Percentiles rank a stretch among this genome's conserved stretches.
Conservation (phyloP, 2,329 filamentous ascomycete species). For the Fusarium annulatum region DNA sequence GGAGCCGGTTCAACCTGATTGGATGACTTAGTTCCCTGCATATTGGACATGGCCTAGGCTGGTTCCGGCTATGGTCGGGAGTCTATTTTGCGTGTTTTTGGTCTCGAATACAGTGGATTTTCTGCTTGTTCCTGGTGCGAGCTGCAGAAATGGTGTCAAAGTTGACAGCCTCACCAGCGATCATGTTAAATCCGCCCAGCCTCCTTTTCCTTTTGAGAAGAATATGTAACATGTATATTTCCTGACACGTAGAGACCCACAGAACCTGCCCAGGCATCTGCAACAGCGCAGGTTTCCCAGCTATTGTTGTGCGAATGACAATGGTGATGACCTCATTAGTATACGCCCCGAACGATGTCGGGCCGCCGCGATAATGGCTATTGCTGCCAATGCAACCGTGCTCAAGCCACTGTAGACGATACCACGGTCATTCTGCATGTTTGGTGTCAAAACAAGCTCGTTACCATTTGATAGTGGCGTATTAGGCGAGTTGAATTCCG, state of each 20-base stretch:
- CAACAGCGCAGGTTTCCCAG: neutral
- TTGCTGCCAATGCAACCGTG: neutral
- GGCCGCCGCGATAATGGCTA: neutral
- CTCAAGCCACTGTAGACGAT: conserved; percentile 11
- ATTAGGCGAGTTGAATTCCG: neutral
- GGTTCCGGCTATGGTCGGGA: conserved; percentile 27
- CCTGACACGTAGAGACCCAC: conserved; percentile 3
- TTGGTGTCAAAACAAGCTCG: neutral
- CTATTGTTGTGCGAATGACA: neutral
- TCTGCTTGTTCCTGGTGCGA: conserved; percentile 25
- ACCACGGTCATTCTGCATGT: neutral
- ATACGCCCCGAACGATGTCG: conserved; percentile 18
- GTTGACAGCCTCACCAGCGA: neutral
- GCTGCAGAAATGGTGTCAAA: conserved; percentile 25
- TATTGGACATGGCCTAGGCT: conserved; percentile 28
- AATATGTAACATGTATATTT: neutral
- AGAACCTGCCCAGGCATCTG: neutral
- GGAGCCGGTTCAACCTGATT: conserved; percentile 35
- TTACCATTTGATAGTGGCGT: neutral
- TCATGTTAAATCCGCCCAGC: neutral
- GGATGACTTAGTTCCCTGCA: conserved; percentile 42
- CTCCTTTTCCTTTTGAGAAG: conserved; percentile 16
- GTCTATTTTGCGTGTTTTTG: conserved; percentile 22
- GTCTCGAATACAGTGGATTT: conserved; percentile 19
- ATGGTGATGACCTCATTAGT: conserved; percentile 32